phyloP scores from a whole-genome alignment of 352 stramenopile species.

The Plasmopara viticola region DNA sequence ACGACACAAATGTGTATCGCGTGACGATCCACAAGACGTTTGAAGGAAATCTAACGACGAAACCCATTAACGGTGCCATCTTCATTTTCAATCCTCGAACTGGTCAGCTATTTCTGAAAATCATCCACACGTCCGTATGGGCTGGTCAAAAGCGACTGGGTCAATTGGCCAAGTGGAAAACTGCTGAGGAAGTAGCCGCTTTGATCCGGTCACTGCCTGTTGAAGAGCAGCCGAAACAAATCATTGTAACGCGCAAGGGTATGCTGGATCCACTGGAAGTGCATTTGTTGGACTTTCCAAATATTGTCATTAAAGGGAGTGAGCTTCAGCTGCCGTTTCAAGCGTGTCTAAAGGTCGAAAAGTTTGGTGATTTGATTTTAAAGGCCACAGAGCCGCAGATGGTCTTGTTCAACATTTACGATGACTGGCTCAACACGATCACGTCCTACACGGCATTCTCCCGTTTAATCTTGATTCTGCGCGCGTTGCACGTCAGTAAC shows the following conservation, averaged over 20 bases:
- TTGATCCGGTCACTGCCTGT: conserved; percentile 98
- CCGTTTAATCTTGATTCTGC: conserved; percentile 98
- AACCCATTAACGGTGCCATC: conserved; percentile 99
- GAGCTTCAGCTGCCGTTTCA: conserved; percentile 99
- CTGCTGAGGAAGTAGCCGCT: conserved; percentile 98
- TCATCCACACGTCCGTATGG: conserved; percentile 99
- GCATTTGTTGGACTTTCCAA: conserved; percentile 99
- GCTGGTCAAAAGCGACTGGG: conserved; percentile 98
- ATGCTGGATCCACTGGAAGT: conserved; percentile 99
- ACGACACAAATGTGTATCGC: conserved; percentile 99
- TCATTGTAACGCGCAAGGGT: conserved; percentile 99
- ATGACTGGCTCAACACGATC: conserved; percentile 99
- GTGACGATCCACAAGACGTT: conserved; percentile 99
- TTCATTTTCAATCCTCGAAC: conserved; percentile 99
- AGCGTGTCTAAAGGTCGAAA: conserved; percentile 98
- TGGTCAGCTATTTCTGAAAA: conserved; percentile 99
- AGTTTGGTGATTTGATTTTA: conserved; percentile 99
- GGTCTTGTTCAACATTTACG: conserved; percentile 99
- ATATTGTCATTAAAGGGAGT: conserved; percentile 99
- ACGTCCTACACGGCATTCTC: conserved; percentile 99
- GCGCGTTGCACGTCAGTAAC: conserved; percentile 96
- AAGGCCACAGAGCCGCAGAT: conserved; percentile 99
- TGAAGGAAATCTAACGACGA: conserved; percentile 98
- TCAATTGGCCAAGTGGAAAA: conserved; percentile 99
- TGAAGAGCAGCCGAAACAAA: conserved; percentile 99